Percentiles rank a stretch among this genome's conserved stretches.
Conservation (phyloP, 768 basidiomycete species). For the Termitomyces eurrhizus region DNA sequence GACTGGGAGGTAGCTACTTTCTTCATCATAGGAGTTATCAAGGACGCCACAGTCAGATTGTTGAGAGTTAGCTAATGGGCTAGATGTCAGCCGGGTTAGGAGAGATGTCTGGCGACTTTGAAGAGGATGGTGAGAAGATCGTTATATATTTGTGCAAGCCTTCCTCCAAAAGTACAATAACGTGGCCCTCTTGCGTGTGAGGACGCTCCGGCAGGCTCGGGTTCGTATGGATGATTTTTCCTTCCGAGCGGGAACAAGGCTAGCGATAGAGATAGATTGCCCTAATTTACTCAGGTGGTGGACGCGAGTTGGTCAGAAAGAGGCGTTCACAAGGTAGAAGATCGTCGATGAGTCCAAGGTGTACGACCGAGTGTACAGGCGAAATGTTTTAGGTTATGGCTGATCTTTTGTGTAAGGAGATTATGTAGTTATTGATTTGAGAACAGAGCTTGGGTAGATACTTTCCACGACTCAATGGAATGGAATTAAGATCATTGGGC, state of each 20-base stretch:
- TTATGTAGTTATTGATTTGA: not conserved
- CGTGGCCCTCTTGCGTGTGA: no score
- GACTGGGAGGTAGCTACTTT: not conserved
- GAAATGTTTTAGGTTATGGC: not conserved
- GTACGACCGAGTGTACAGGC: not conserved
- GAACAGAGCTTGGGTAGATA: not conserved
- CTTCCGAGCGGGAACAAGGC: no score
- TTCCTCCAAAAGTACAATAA: not conserved
- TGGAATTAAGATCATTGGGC: constrained; percentile 9
- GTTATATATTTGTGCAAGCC: not conserved
- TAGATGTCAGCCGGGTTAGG: not conserved
- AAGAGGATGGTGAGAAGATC: not conserved
- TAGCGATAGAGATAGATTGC: not conserved
- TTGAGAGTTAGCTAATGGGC: not conserved
- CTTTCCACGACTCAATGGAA: not conserved
- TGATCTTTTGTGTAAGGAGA: not conserved
- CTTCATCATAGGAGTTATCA: not conserved
- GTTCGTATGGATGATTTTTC: not conserved
- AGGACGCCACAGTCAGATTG: not conserved
- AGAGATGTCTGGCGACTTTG: not conserved
- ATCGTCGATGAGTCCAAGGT: not conserved
- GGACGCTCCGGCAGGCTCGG: not conserved
- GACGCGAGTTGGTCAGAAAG: not conserved
- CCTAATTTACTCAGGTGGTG: no score
- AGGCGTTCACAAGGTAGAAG: not conserved